Base-by-base conservation (phyloP, 306 rosid genomes). In the Cicer judaicum region DNA sequence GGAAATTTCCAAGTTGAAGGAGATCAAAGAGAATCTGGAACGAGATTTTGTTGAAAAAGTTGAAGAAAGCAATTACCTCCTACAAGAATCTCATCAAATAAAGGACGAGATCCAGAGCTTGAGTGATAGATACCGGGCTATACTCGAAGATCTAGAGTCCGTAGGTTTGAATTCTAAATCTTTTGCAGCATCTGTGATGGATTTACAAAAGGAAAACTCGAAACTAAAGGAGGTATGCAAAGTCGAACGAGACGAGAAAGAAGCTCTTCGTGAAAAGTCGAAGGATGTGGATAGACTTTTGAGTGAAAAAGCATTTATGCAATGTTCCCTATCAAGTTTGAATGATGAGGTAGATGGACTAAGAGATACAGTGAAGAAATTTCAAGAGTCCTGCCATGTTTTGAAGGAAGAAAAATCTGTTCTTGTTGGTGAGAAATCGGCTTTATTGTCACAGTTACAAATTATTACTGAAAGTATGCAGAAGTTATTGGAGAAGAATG, bases 11-110 rank as follows among this genome's bases (percentile, higher is more conserved):
- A 83, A 79, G 84, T 86, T 95, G 86, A 95, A 86, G 90, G 89
- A 76, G 79, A 88, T 95, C 73, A 95, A 95, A 80, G 93, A 90
- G 69, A 92, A 89, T 77, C 92, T 95, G 61, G 99, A 90, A 63
- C 87, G 62, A 10, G 91, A 89, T 63, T 89, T 95, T 68, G 42
- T 81, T 1, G 52, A 68, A 29, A 92, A 89, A 80, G 85, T 87
- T 78, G 92, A 85, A 54, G 89, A 95, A 72, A 89, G 92, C 78
- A 83, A 82, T 77, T 47, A 82, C 50, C 89, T 95, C 54, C 91
- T 87, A 76, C 70, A 46, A 34, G 93, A 90, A 69, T 89, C 92
- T 65, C 60, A 47, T 59, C 88, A 79, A 56, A 73, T 92, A 81
- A 91, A 88, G 80, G 91, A 81, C 13, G 92, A 92, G 86, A 85